These are phyloP conservation scores for Quercus phellos DNA, from an alignment of 331 rosid genomes.

Conservation along the genomic window DNA sequence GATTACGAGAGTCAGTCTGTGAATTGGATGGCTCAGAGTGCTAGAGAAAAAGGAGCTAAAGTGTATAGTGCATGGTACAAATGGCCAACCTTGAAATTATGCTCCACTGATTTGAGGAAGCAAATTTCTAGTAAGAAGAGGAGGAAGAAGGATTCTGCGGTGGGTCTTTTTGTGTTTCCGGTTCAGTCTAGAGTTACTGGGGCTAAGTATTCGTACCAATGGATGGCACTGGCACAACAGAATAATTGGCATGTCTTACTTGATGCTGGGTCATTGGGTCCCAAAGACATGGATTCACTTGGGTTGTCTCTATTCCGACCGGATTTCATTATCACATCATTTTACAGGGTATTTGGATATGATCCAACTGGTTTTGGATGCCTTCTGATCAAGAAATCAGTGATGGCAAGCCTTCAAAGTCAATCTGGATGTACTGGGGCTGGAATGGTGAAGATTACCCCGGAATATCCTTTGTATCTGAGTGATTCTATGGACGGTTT, in stretches of 20 bases:
- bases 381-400: constrained; percentile 88
- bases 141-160: constrained; percentile 83
- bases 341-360: constrained; percentile 89
- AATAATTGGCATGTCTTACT: constrained; percentile 97
- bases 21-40: constrained; percentile 91
- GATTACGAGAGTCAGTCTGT: constrained; percentile 96
- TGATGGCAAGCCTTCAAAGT: constrained; percentile 80
- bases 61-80: constrained; percentile 88
- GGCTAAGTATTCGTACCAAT: constrained; percentile 90
- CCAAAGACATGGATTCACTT: constrained; percentile 98
- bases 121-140: constrained; percentile 81
- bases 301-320: constrained; percentile 92
- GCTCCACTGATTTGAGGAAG: constrained; percentile 92
- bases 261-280: constrained; percentile 96
- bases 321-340: constrained; percentile 87
- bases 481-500: constrained; percentile 84
- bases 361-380: constrained; percentile 99
- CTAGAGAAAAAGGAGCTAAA: constrained; percentile 88
- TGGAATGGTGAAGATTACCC: constrained; percentile 95
- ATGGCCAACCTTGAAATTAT: constrained; percentile 93
- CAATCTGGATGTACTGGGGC: constrained; percentile 86
- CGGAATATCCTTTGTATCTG: constrained; percentile 85
- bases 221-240: constrained; percentile 99
- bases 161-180: constrained; percentile 90
- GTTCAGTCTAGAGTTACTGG: constrained; percentile 98